phyloP scores from a whole-genome alignment of 257 asterid genomes.

The Solanum pimpinellifolium region DNA sequence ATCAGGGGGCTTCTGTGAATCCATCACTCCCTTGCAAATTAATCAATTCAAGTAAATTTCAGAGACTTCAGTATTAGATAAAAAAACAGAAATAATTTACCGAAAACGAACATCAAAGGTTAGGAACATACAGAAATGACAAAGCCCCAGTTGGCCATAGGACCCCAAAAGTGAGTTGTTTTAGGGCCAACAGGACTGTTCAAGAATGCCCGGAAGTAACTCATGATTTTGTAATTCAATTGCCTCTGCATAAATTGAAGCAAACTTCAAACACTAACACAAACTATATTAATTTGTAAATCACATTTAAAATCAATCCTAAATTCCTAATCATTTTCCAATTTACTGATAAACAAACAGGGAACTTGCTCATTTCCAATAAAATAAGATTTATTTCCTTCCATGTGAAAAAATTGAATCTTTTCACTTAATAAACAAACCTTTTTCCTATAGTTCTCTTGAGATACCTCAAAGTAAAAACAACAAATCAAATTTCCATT shows the following conservation, averaged over 20 bases:
- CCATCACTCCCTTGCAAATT: neutral
- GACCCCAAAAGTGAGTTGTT: conserved; percentile 43
- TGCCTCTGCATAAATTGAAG: neutral
- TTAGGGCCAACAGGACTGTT: conserved; percentile 38
- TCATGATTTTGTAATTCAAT: conserved; percentile 4
- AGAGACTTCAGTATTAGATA: neutral
- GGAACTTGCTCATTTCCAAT: neutral
- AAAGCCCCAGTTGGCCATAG: conserved; percentile 37
- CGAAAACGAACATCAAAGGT: neutral
- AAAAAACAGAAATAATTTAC: neutral
- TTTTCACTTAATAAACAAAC: neutral
- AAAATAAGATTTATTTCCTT: neutral
- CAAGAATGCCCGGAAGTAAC: conserved; percentile 23
- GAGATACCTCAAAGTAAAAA: neutral
- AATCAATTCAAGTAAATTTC: neutral
- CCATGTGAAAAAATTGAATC: neutral
- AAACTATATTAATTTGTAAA: neutral
- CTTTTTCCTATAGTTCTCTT: neutral
- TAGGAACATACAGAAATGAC: conserved; percentile 19
- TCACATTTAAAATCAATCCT: neutral
- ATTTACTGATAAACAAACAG: neutral
- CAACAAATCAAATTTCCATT: neutral
- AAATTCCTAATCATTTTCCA: neutral
- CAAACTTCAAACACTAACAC: neutral
- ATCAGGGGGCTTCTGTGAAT: neutral